Evolutionary conservation across 192 early-diverging fungal genomes (phyloP).

Genomic region (Phlyctochytrium planicorne): DNA sequence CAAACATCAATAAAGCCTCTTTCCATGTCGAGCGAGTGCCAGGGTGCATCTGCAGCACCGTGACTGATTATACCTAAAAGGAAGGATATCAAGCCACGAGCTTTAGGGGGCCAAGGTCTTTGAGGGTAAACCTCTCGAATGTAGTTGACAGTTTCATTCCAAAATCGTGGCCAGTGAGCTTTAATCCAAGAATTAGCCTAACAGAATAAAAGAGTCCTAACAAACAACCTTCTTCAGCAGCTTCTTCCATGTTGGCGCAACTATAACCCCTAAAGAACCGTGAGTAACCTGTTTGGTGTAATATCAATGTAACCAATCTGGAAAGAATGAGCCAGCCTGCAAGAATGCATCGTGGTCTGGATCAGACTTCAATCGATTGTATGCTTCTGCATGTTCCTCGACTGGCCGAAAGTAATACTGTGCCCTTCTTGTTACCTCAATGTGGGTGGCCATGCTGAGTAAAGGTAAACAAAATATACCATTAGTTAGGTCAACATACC

Average conservation of each 20-base stretch:
- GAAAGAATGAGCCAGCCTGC: constrained; percentile 61
- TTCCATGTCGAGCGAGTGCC: constrained; percentile 56
- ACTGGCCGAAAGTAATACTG: constrained; percentile 2
- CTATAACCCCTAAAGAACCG: constrained; percentile 51
- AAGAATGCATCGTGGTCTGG: constrained; percentile 3
- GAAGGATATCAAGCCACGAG: constrained; percentile 60
- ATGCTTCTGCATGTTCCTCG: not conserved
- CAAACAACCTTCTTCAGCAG: constrained; percentile 46
- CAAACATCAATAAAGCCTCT: constrained; percentile 3
- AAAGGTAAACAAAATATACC: not conserved
- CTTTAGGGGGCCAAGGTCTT: constrained; percentile 42
- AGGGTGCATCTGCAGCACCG: constrained; percentile 64
- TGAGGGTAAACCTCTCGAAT: constrained; percentile 57
- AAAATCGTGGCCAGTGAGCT: constrained; percentile 75
- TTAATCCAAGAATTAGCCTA: no score
- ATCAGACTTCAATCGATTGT: not conserved
- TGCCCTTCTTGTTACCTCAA: constrained; percentile 1
- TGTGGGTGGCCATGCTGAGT: constrained; percentile 4
- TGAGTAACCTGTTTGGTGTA: not conserved
- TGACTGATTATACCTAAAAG: constrained; percentile 68
- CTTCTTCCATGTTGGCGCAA: constrained; percentile 42
- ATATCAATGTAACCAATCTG: constrained; percentile 50
- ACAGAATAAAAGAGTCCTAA: not conserved
- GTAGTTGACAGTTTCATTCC: constrained; percentile 51
- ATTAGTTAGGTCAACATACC: not conserved